Evolutionary conservation across 768 basidiomycete species (phyloP).

Genomic region (Royoungia palumana): DNA sequence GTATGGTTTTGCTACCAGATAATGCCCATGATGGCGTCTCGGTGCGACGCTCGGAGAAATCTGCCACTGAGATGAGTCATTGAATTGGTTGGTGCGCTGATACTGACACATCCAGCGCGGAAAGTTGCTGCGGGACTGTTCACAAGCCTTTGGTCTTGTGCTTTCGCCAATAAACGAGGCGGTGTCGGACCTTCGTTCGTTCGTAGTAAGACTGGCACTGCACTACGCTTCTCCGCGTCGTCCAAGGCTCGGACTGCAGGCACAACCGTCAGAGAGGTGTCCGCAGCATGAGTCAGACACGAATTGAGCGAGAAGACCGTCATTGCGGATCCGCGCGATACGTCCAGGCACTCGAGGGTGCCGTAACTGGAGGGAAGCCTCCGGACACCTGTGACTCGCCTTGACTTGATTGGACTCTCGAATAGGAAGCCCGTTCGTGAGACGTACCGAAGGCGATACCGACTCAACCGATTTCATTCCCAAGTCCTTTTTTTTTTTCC

Average conservation of each 20-base stretch:
- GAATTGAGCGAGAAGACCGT: background rate
- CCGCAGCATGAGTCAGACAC: background rate
- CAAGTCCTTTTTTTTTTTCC: constrained; percentile 12
- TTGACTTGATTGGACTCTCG: constrained; percentile 3
- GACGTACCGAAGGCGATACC: constrained; percentile 13
- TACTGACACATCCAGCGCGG: background rate
- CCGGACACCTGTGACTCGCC: constrained; percentile 23
- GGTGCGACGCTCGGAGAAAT: too few relatives aligned
- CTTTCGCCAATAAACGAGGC: background rate
- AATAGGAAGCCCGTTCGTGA: constrained; percentile 22
- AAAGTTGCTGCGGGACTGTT: background rate
- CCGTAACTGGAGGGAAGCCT: constrained; percentile 5
- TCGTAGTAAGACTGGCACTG: background rate
- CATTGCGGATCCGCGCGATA: constrained; percentile 6
- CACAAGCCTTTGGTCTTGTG: background rate
- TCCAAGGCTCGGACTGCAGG: too few relatives aligned
- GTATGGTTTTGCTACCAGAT: too few relatives aligned
- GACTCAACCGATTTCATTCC: constrained; percentile 9
- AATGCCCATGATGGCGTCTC: too few relatives aligned
- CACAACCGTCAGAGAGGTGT: background rate
- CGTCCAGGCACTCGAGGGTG: background rate
- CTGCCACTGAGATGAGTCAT: background rate
- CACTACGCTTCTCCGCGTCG: too few relatives aligned
- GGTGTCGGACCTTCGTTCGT: constrained; percentile 1
- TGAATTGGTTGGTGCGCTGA: background rate